Evolutionary conservation across 441 rosid species (phyloP).

Genomic region (Kokia cookei): DNA sequence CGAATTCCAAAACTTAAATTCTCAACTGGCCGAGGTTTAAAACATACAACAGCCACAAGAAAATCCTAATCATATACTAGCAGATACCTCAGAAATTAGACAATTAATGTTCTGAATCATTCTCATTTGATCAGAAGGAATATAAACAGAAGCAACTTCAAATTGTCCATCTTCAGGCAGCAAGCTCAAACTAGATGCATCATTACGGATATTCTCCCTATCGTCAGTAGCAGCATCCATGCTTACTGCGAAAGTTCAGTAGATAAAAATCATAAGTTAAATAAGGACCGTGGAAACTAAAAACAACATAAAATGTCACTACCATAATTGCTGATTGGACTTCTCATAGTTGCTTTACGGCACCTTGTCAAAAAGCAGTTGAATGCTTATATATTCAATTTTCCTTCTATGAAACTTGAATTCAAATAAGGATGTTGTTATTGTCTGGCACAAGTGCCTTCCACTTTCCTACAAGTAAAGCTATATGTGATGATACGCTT

Average conservation of each 20-base stretch:
- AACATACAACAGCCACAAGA: slow-evolving; percentile 1
- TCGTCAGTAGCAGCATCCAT: slow-evolving; percentile 32
- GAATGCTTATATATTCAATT: neutral
- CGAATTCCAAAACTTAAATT: neutral
- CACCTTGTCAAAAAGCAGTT: neutral
- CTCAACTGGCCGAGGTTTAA: neutral
- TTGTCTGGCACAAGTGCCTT: neutral
- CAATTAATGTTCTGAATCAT: slow-evolving; percentile 65
- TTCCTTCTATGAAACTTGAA: neutral
- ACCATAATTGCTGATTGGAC: neutral
- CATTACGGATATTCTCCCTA: slow-evolving; percentile 32
- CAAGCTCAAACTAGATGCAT: slow-evolving; percentile 27
- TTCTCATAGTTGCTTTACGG: neutral
- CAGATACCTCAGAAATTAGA: slow-evolving; percentile 68
- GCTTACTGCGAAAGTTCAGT: slow-evolving; percentile 17
- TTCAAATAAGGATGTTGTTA: neutral
- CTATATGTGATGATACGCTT: neutral
- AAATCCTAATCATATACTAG: slow-evolving; percentile 5
- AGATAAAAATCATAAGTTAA: neutral
- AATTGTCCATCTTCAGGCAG: slow-evolving; percentile 39
- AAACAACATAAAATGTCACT: neutral
- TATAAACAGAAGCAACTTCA: slow-evolving; percentile 47
- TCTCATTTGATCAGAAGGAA: slow-evolving; percentile 83
- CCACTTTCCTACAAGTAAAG: neutral
- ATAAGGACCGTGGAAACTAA: slow-evolving; percentile 4